These are phyloP conservation scores for Mentha longifolia DNA, from an alignment of 257 asterid genomes.

Conservation along the genomic window DNA sequence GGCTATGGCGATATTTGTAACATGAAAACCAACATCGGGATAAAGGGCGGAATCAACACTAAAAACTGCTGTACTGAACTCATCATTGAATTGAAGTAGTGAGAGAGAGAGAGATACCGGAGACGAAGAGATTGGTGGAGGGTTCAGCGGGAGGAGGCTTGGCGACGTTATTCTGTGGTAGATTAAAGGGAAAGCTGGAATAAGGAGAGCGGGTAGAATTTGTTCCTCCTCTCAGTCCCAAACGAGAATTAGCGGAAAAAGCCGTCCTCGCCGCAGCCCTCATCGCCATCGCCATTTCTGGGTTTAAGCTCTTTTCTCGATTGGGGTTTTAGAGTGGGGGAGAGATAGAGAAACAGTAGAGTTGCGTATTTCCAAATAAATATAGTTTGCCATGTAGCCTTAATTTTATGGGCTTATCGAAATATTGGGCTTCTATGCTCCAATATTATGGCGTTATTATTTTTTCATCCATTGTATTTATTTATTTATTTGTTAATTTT, in stretches of 20 bases:
- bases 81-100: not conserved
- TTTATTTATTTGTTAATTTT: too few relatives aligned
- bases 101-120: constrained; percentile 45
- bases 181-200: constrained; percentile 59
- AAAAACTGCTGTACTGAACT: not conserved
- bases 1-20: not conserved
- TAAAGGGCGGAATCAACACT: not conserved
- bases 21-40: not conserved
- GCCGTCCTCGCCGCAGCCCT: constrained; percentile 55
- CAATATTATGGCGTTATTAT: too few relatives aligned
- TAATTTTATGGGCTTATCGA: not conserved
- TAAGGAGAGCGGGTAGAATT: constrained; percentile 49
- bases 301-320: constrained; percentile 24
- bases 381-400: not conserved
- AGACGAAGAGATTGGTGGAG: constrained; percentile 80
- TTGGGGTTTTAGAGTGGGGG: constrained; percentile 32
- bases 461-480: too few relatives aligned
- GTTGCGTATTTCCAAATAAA: not conserved
- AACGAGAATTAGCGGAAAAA: constrained; percentile 37
- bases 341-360: too few relatives aligned
- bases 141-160: constrained; percentile 83
- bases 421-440: not conserved
- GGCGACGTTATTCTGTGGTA: constrained; percentile 50
- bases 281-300: constrained; percentile 74
- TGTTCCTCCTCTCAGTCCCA: constrained; percentile 45